Base-by-base conservation (phyloP, 768 basidiomycete genomes). In the Trametes punicea region DNA sequence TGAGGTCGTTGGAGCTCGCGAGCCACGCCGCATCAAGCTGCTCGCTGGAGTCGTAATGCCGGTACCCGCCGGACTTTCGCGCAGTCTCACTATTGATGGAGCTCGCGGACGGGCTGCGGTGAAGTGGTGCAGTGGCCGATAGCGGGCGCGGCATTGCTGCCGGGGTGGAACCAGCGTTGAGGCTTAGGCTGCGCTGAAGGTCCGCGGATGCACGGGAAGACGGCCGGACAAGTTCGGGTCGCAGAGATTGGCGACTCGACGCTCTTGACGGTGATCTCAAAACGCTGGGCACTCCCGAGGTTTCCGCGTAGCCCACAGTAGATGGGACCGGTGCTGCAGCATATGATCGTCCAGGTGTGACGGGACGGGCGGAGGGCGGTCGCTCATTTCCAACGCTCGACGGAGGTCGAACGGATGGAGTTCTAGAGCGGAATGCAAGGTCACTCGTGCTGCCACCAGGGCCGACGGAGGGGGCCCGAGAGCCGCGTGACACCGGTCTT, bases 131-230 rank as follows among this genome's bases (percentile, higher is more conserved):
- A 31, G 55, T 48, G 11, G 33, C 51, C 9, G 64, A 65, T 10
- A 69, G 61, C 18, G 63, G 64, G 6, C 63, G 64, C 6, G 51
- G 36, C 15, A 59, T n/a, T 51, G 42, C 51, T 13, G 59, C 60
- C 11, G 67, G 69, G 8, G 69, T 70, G 29, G 59, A 62, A 20
- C 66, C 67, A 15, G 69, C 69, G 59, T 67, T 60, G 42, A 68
- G 30, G 60, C 69, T 68, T n/a, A 67, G 53, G 59, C 63, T 66
- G 21, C 65, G 65, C 20, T 61, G 51, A 46, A 64, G 65, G 26
- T 60, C 51, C 16, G 55, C 68, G 8, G 65, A 63, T 16, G 61
- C 27, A 10, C 63, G 64, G 13, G 67, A 63, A 3, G 62, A 34
- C 15, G 64, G 53, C 40, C 55, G 69, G 41, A 46, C 44, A 44